phyloP scores from a whole-genome alignment of 1,139 yeast genomes.

The Nakaseomyces nivariensis region DNA sequence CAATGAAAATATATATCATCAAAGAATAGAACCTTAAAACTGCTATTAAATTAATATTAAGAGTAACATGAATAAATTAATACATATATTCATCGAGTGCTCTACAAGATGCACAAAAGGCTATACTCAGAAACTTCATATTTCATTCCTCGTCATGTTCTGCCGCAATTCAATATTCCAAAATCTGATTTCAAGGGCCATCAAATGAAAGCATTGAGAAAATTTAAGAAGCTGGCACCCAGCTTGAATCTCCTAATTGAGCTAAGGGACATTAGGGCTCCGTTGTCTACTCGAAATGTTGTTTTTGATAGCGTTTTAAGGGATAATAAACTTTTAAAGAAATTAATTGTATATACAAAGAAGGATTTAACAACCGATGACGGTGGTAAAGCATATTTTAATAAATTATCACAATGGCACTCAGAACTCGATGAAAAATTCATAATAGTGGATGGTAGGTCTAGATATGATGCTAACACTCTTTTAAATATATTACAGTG shows the following conservation, averaged over 20 bases:
- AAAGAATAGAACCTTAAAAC: no score
- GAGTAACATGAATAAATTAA: no score
- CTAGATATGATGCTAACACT: slow-evolving; percentile 39
- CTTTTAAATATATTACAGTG: slow-evolving; percentile 43
- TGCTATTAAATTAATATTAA: no score
- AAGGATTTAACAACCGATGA: slow-evolving; percentile 16
- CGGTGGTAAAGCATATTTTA: slow-evolving; percentile 9
- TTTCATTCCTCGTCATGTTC: slow-evolving; percentile 35
- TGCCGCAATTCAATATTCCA: slow-evolving; percentile 63
- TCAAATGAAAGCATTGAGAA: slow-evolving; percentile 70
- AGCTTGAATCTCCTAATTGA: slow-evolving; percentile 77
- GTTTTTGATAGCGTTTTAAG: slow-evolving; percentile 62
- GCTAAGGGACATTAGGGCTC: slow-evolving; percentile 82
- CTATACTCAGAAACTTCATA: slow-evolving; percentile 4
- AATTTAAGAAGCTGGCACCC: slow-evolving; percentile 61
- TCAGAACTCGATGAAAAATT: slow-evolving; percentile 47
- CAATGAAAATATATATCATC: no score
- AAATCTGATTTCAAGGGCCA: slow-evolving; percentile 85
- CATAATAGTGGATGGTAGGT: slow-evolving; percentile 52
- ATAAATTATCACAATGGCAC: slow-evolving; percentile 21
- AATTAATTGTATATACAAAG: slow-evolving; percentile 27
- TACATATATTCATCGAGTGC: no score
- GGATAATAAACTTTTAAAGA: slow-evolving; percentile 34
- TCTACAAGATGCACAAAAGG: not conserved
- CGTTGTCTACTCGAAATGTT: slow-evolving; percentile 71